These are phyloP conservation scores for Gelatoporia subvermispora DNA, from an alignment of 768 basidiomycete species.

Conservation along the genomic window DNA sequence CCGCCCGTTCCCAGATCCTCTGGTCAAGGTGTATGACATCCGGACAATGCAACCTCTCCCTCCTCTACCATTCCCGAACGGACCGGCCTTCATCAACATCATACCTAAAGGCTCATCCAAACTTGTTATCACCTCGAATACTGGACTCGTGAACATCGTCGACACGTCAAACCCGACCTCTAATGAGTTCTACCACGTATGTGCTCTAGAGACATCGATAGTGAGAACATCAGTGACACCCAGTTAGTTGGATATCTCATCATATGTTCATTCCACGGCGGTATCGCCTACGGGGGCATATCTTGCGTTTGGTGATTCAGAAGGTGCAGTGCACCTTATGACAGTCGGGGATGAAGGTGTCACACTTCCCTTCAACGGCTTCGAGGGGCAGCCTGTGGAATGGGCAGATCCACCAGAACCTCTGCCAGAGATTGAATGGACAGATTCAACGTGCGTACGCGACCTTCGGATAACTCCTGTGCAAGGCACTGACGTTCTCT, in stretches of 20 bases:
- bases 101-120: slow-evolving; percentile 73
- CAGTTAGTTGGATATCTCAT: slow-evolving; percentile 60
- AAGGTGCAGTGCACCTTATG: slow-evolving; percentile 78
- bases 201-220: neutral
- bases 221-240: neutral
- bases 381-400: slow-evolving; percentile 79
- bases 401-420: slow-evolving; percentile 75
- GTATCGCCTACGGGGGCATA: slow-evolving; percentile 87
- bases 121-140: slow-evolving; percentile 69
- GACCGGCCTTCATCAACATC: slow-evolving; percentile 80
- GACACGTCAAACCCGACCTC: slow-evolving; percentile 71
- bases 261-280: slow-evolving; percentile 75
- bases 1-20: slow-evolving; percentile 82
- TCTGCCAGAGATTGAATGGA: slow-evolving; percentile 75
- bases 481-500: neutral
- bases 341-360: slow-evolving; percentile 64
- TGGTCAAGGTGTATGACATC: slow-evolving; percentile 90
- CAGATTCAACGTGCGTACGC: slow-evolving; percentile 63
- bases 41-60: slow-evolving; percentile 79
- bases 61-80: slow-evolving; percentile 82
- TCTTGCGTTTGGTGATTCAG: slow-evolving; percentile 87
- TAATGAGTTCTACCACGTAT: slow-evolving; percentile 78
- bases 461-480: neutral
- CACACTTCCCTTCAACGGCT: slow-evolving; percentile 77
- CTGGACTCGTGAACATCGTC: slow-evolving; percentile 81